A percentile compares a stretch with the other conserved stretches of the same genome.
Conservation (phyloP, 2,329 filamentous ascomycete species). For the Shiraia bambusicola region DNA sequence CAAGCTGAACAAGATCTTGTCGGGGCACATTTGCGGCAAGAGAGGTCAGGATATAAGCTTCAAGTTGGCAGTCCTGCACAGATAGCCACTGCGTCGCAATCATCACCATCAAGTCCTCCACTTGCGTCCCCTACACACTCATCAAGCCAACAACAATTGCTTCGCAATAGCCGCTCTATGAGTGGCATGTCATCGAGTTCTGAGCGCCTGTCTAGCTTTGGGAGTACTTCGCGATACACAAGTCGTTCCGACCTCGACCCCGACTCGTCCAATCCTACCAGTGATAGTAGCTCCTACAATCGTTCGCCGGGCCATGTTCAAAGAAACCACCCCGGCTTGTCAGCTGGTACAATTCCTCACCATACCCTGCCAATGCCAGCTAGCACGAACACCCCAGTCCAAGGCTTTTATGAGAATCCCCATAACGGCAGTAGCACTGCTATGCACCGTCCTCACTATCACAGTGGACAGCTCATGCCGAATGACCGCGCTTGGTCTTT, state of each 20-base stretch:
- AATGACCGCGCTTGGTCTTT: too few species aligned
- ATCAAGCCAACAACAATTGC: constrained; percentile 18
- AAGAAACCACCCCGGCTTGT: constrained; percentile 16
- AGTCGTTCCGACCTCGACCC: constrained; percentile 1
- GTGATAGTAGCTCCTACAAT: constrained; percentile 15
- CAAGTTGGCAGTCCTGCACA: constrained; percentile 9
- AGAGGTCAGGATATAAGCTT: constrained; percentile 9
- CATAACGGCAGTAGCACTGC: too few species aligned
- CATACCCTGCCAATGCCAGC: too few species aligned
- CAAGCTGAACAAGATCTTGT: constrained; percentile 18
- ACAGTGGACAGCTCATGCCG: too few species aligned
- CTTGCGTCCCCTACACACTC: constrained; percentile 8
- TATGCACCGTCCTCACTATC: too few species aligned
- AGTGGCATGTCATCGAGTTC: constrained; percentile 3
- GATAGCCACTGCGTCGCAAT: constrained; percentile 11
- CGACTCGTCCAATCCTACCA: constrained; percentile 8
- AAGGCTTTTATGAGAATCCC: too few species aligned
- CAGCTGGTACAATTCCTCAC: not conserved
- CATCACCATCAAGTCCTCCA: constrained; percentile 6
- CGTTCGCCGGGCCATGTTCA: constrained; percentile 12
- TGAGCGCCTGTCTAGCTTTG: constrained; percentile 10
- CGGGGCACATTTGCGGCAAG: constrained; percentile 12
- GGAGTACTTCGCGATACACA: constrained; percentile 1
- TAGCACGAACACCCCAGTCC: too few species aligned
- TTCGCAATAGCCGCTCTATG: constrained; percentile 15